These are phyloP conservation scores for Sugiyamaella japonica DNA, from an alignment of 1,139 yeast genomes.

Conservation along the genomic window DNA sequence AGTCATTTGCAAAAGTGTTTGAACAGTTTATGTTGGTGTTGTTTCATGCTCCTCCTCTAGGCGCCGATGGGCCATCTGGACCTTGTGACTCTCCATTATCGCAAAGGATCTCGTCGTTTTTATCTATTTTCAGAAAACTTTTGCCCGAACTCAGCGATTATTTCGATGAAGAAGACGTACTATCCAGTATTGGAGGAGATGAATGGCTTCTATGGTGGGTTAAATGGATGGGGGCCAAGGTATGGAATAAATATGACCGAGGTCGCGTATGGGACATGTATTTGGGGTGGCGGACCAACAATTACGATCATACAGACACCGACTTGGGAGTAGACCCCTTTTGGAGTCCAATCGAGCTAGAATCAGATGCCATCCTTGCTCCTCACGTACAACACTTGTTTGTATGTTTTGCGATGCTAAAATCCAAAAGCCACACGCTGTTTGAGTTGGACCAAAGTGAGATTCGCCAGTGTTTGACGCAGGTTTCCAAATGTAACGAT, in stretches of 20 bases:
- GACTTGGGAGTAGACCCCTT: conserved; percentile 39
- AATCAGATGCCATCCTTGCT: conserved; percentile 53
- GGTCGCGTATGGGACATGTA: conserved; percentile 89
- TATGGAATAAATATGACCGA: conserved; percentile 76
- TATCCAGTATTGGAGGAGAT: conserved; percentile 62
- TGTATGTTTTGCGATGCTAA: conserved; percentile 73
- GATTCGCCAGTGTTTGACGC: conserved; percentile 72
- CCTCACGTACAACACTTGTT: conserved; percentile 79
- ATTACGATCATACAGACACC: conserved; percentile 37
- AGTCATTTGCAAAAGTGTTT: conserved; percentile 45
- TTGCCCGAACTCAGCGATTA: conserved; percentile 77
- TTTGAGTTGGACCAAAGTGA: conserved; percentile 89
- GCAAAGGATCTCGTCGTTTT: conserved; percentile 71
- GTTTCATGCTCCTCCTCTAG: conserved; percentile 60
- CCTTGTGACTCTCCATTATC: conserved; percentile 46
- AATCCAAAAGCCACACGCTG: conserved; percentile 73
- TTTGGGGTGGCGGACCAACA: conserved; percentile 64
- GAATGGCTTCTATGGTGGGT: conserved; percentile 97
- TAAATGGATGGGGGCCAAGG: conserved; percentile 88
- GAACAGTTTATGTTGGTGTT: conserved; percentile 76
- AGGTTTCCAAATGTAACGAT: conserved; percentile 51
- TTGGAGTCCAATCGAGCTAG: conserved; percentile 35
- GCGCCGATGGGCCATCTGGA: conserved; percentile 32
- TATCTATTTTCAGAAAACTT: conserved; percentile 60
- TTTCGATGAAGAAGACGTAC: conserved; percentile 77